Evolutionary conservation across 306 rosid genomes (phyloP), one percentile per base, ranked within the genome.

Genomic region (Urtica urens): DNA sequence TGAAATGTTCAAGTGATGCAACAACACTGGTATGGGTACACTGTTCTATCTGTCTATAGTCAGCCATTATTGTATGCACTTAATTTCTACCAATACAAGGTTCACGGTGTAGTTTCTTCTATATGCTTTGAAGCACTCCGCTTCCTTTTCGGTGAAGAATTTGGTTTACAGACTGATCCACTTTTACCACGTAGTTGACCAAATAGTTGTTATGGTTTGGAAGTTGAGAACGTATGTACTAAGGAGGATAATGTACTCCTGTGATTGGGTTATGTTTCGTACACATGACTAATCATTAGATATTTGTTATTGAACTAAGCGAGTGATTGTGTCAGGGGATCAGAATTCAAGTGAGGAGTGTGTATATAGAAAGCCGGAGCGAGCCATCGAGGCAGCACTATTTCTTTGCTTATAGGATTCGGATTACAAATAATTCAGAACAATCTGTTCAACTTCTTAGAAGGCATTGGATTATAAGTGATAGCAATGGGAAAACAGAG

Each of bases 381-480:
- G 87, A 90, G 57, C 99, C 96, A 60, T 75, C 77, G 8, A 77
- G 72, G 72, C 90, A 78, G 29, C 72, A 71, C 25, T 87, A 77
- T 73, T 90, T 85, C 55, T 90, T 90, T 73, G 99, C 99, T 21
- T 90, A 90, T 33, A 73, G 94, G 70, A 79, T 85, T 56, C 73
- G 96, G 71, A 85, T 90, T 29, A 77, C 87, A 53, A 90, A 90
- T 74, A 79, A 73, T 55, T 90, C 96, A 20, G 77, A 82, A 21
- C 81, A 70, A 18, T 58, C 99, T 27, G 83, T 78, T 60, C 96
- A 90, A 65, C 94, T 90, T 66, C 81, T 90, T 44, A 69, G 82
- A 79, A 90, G 99, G 64, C 99, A 85, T 70, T 90, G 99, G 99
- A 82, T 90, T 53, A 64, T 85, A 48, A 81, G 95, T 8, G 99